Evolutionary conservation across 2,329 filamentous ascomycete species (phyloP).

Genomic region (Alternaria gansuensis): DNA sequence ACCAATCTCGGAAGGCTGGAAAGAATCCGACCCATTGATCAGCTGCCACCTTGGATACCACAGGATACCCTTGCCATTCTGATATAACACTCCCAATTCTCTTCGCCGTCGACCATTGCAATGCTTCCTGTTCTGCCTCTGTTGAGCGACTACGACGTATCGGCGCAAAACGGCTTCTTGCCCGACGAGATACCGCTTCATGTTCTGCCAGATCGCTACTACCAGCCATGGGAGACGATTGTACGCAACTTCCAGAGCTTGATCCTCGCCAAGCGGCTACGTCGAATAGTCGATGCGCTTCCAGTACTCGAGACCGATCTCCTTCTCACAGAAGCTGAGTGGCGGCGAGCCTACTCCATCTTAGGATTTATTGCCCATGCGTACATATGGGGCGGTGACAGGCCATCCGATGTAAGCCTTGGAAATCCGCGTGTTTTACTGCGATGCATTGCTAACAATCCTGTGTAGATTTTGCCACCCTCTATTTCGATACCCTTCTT

Average conservation of each 20-base stretch:
- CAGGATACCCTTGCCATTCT: not conserved
- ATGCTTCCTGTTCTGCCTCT: constrained; percentile 57
- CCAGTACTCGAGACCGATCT: constrained; percentile 84
- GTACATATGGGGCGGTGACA: constrained; percentile 88
- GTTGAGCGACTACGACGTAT: constrained; percentile 81
- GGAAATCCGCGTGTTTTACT: constrained; percentile 3
- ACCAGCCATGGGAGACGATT: constrained; percentile 92
- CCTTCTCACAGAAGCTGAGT: constrained; percentile 85
- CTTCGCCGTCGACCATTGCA: constrained; percentile 9
- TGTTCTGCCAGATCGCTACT: constrained; percentile 85
- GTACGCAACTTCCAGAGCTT: constrained; percentile 85
- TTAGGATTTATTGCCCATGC: constrained; percentile 82
- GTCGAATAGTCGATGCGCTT: constrained; percentile 79
- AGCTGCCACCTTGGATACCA: not conserved
- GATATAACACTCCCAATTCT: not conserved
- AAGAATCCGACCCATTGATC: not conserved
- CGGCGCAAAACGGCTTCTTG: constrained; percentile 84
- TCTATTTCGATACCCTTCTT: constrained; percentile 85
- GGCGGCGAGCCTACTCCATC: constrained; percentile 85
- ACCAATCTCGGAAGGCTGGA: not conserved
- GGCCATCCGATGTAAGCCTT: constrained; percentile 70
- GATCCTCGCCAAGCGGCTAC: constrained; percentile 83
- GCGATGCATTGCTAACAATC: constrained; percentile 29
- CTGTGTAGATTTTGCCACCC: constrained; percentile 70
- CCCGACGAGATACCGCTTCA: constrained; percentile 82